These are phyloP conservation scores for Arxiozyma bovina DNA, from an alignment of 1,139 yeast species.

Conservation along the genomic window DNA sequence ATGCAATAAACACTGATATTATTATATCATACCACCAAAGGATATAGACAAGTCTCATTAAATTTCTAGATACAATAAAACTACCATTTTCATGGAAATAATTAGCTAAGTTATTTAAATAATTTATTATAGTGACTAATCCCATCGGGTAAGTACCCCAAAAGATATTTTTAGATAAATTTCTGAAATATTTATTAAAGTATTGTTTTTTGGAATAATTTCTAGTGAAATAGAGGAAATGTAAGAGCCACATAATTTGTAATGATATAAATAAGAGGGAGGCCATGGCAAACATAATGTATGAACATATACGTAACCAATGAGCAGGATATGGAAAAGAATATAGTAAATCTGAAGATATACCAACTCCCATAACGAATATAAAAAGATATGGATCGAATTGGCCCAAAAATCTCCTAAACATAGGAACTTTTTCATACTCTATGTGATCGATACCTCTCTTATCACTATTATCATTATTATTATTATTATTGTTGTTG, in stretches of 20 bases:
- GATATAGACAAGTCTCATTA: slow-evolving; percentile 37
- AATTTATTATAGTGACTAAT: slow-evolving; percentile 51
- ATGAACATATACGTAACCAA: slow-evolving; percentile 54
- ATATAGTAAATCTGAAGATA: slow-evolving; percentile 51
- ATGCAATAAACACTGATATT: slow-evolving; percentile 47
- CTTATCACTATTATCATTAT: too few relatives aligned
- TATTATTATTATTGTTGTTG: too few relatives aligned
- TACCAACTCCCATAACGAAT: slow-evolving; percentile 76
- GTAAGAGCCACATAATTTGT: slow-evolving; percentile 26
- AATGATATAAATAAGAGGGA: slow-evolving; percentile 40
- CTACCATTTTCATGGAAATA: not conserved
- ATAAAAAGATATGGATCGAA: slow-evolving; percentile 60
- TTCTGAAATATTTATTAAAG: slow-evolving; percentile 15
- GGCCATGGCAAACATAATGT: slow-evolving; percentile 50
- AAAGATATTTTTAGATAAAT: slow-evolving; percentile 47
- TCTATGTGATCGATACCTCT: too few relatives aligned
- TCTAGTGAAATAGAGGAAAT: slow-evolving; percentile 11
- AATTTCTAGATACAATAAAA: slow-evolving; percentile 1
- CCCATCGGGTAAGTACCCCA: slow-evolving; percentile 82
- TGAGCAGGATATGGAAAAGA: slow-evolving; percentile 54
- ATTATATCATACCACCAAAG: slow-evolving; percentile 63
- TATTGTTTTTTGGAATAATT: slow-evolving; percentile 11
- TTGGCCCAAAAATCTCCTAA: slow-evolving; percentile 1
- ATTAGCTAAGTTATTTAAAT: slow-evolving; percentile 36
- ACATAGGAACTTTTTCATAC: not conserved